Percentiles rank a stretch among this genome's conserved stretches.
Conservation (phyloP, 495 filamentous ascomycete genomes). For the Trichoderma erinaceum region DNA sequence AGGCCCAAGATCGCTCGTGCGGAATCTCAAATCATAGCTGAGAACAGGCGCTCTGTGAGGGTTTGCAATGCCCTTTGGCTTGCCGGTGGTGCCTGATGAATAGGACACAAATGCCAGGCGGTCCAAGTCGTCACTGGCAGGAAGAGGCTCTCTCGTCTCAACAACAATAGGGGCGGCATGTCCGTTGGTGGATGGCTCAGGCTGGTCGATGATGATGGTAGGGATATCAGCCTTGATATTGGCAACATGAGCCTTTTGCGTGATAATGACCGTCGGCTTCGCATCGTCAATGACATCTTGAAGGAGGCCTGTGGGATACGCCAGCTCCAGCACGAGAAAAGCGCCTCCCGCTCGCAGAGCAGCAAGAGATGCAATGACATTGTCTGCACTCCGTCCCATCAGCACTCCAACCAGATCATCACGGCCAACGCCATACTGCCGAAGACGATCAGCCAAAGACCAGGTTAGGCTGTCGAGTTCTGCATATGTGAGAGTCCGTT, state of each 20-base stretch:
- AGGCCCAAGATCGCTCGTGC: constrained; percentile 52
- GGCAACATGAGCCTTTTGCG: constrained; percentile 45
- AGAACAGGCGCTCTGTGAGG: constrained; percentile 59
- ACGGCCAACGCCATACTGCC: constrained; percentile 49
- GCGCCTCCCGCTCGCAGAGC: constrained; percentile 61
- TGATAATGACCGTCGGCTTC: constrained; percentile 55
- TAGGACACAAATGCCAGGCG: constrained; percentile 61
- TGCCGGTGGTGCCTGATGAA: constrained; percentile 61
- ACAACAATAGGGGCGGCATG: constrained; percentile 28
- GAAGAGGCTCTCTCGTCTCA: constrained; percentile 37
- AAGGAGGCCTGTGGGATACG: constrained; percentile 58
- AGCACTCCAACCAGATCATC: constrained; percentile 60
- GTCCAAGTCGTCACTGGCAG: constrained; percentile 55
- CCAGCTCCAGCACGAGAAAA: constrained; percentile 64
- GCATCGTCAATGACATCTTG: constrained; percentile 63
- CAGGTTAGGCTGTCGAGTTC: constrained; percentile 55
- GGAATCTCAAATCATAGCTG: constrained; percentile 60
- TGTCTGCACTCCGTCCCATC: constrained; percentile 59
- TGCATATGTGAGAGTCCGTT: constrained; percentile 50
- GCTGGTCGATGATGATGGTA: constrained; percentile 50
- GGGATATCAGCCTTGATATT: constrained; percentile 53
- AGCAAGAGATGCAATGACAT: constrained; percentile 64
- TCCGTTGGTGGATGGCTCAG: constrained; percentile 24
- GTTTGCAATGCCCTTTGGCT: constrained; percentile 65
- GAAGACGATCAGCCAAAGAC: constrained; percentile 48